These are phyloP conservation scores for Ganoderma leucocontextum DNA, from an alignment of 1,284 basidiomycete genomes.

Conservation along the genomic window DNA sequence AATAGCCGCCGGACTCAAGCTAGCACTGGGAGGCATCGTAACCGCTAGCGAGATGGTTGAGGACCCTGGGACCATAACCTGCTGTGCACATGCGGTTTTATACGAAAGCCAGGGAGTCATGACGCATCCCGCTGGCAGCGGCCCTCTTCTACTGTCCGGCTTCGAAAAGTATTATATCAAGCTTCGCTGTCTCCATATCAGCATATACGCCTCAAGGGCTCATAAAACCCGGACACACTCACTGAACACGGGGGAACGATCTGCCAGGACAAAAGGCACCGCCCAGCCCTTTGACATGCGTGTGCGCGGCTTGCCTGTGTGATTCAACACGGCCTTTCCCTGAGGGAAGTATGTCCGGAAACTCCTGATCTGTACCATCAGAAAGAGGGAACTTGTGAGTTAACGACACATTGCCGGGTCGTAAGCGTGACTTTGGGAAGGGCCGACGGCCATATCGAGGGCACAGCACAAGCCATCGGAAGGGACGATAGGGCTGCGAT, in stretches of 20 bases:
- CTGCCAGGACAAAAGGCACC: not conserved
- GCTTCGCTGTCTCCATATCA: constrained; percentile 1
- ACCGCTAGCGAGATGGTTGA: not conserved
- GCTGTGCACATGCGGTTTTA: not conserved
- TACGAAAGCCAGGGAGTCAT: not conserved
- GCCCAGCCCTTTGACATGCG: not conserved
- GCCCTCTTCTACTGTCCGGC: not conserved
- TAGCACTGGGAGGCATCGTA: not conserved
- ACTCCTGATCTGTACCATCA: not conserved
- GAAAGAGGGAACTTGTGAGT: not conserved
- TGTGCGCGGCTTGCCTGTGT: not conserved
- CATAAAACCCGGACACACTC: not conserved
- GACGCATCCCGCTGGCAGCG: not conserved
- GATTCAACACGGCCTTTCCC: not conserved
- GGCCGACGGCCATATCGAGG: not conserved
- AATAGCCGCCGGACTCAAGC: not conserved
- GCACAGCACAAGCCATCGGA: not conserved
- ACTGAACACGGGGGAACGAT: not conserved
- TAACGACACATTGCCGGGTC: not conserved
- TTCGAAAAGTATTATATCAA: not conserved
- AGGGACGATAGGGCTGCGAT: not conserved
- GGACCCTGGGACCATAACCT: not conserved
- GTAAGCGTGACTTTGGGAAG: not conserved
- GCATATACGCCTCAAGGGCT: not conserved
- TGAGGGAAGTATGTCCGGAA: not conserved